Percentiles rank a stretch among this genome's conserved stretches.
phyloP scores from a whole-genome alignment of 495 filamentous ascomycete genomes.

The Penicillium riverlandense region DNA sequence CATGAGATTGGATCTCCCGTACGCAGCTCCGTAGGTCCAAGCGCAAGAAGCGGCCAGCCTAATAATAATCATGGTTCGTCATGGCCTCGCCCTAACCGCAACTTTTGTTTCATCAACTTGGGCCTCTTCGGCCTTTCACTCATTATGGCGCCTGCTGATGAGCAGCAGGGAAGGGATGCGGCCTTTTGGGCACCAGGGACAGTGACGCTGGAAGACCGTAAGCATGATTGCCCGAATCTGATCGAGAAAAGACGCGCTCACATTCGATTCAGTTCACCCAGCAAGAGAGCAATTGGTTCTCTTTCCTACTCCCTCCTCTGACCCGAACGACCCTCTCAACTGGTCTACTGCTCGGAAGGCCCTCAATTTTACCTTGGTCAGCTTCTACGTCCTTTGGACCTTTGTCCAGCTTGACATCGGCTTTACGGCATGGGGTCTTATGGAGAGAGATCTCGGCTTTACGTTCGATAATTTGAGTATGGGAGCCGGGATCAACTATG shows the following conservation, averaged over 20 bases:
- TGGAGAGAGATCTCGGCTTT: constrained; percentile 32
- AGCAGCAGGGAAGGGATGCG: constrained; percentile 11
- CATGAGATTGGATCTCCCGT: too few species aligned
- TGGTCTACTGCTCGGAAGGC: constrained; percentile 25
- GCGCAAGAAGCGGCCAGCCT: too few species aligned
- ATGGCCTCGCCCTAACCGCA: too few species aligned
- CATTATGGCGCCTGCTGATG: background rate
- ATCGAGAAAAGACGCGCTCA: background rate
- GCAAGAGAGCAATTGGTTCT: constrained; percentile 13
- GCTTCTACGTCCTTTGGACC: constrained; percentile 33
- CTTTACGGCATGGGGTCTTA: constrained; percentile 32
- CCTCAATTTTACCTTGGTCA: constrained; percentile 29
- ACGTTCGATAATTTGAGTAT: constrained; percentile 27
- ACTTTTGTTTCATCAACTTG: too few species aligned
- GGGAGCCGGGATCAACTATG: constrained; percentile 27
- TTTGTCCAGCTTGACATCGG: constrained; percentile 30
- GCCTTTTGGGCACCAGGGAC: constrained; percentile 20
- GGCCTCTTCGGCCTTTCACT: background rate
- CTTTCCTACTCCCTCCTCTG: constrained; percentile 16
- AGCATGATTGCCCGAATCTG: background rate
- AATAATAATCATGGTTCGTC: too few species aligned
- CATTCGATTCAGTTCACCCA: constrained; percentile 8
- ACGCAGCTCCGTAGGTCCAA: too few species aligned
- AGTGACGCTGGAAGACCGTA: constrained; percentile 17
- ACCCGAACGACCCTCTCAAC: constrained; percentile 28